Evolutionary conservation across 352 stramenopile genomes (phyloP).

Genomic region (Globisporangium lucens): DNA sequence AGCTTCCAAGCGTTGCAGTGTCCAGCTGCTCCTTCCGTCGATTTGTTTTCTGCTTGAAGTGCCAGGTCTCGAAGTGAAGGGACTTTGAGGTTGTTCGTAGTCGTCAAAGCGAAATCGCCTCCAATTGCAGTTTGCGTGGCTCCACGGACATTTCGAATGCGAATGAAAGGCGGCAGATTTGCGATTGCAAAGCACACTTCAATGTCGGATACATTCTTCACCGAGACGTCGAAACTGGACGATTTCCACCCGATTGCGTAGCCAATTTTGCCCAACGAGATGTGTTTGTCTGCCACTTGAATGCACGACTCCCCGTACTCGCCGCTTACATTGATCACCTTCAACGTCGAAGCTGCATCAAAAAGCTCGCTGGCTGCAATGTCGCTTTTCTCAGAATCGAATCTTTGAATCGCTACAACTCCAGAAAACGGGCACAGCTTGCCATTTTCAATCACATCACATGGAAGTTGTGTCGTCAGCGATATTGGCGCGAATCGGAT

Average conservation of each 20-base stretch:
- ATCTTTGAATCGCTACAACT: constrained; percentile 76
- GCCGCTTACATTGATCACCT: constrained; percentile 54
- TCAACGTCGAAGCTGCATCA: constrained; percentile 61
- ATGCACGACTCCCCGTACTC: constrained; percentile 65
- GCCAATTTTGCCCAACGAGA: constrained; percentile 80
- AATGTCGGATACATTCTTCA: constrained; percentile 74
- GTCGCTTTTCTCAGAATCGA: constrained; percentile 22
- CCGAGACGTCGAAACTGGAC: constrained; percentile 55
- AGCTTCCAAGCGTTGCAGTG: constrained; percentile 48
- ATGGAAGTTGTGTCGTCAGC: constrained; percentile 38
- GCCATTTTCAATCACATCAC: constrained; percentile 57
- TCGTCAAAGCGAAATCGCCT: constrained; percentile 9
- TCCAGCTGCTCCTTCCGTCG: constrained; percentile 7
- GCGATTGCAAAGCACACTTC: constrained; percentile 53
- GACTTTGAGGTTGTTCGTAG: neutral
- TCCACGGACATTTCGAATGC: constrained; percentile 36
- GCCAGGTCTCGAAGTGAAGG: constrained; percentile 45
- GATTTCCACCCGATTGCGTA: constrained; percentile 77
- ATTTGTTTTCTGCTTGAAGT: constrained; percentile 32
- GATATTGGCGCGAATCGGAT: constrained; percentile 76
- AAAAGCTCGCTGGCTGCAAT: constrained; percentile 12
- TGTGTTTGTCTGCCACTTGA: constrained; percentile 39
- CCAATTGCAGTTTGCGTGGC: constrained; percentile 28
- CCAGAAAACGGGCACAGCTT: constrained; percentile 56
- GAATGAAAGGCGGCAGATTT: constrained; percentile 54